Evolutionary conservation across 371 early-diverging fungal genomes (phyloP).

Genomic region (Mortierella sp.): DNA sequence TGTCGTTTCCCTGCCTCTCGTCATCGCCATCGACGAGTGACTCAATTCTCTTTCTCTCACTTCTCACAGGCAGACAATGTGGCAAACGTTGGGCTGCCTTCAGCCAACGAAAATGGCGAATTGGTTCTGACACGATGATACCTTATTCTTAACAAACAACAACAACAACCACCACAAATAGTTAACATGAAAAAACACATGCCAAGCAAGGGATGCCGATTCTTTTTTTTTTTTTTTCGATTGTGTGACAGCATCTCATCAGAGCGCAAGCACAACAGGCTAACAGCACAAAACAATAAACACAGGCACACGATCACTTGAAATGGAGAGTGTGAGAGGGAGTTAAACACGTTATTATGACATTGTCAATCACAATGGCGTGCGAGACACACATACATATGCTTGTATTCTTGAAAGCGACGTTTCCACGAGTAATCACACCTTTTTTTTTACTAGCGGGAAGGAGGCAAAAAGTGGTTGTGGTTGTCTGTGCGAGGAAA

Average conservation of each 20-base stretch:
- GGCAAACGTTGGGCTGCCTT: neutral
- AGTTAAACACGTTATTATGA: neutral
- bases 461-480: neutral
- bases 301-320: neutral
- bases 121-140: neutral
- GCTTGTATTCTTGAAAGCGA: neutral
- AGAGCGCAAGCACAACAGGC: neutral
- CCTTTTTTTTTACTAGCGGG: neutral
- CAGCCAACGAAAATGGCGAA: conserved; percentile 12
- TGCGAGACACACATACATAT: neutral
- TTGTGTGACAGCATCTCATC: neutral
- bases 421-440: neutral
- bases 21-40: neutral
- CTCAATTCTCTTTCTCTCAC: neutral
- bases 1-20: neutral
- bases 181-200: neutral
- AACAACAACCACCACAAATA: neutral
- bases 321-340: neutral
- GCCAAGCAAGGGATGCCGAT: neutral
- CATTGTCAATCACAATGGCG: conserved; percentile 7
- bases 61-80: too few relatives aligned
- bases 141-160: neutral
- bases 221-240: neutral
- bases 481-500: neutral
- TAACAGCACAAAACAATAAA: neutral